phyloP scores from a whole-genome alignment of 345 rosid species.

The Sisymbrium irio region DNA sequence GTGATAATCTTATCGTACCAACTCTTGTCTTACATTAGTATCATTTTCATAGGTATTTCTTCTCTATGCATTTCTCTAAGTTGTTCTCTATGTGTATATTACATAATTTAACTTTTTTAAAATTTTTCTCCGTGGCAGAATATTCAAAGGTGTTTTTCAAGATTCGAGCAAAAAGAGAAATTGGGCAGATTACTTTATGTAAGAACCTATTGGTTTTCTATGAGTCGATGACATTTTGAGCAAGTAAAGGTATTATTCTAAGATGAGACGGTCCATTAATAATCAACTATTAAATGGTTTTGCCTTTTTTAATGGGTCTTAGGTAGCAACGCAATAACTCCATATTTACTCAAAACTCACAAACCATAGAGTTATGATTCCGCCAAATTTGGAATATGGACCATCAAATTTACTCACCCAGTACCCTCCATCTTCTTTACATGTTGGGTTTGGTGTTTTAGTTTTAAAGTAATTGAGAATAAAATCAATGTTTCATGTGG shows the following conservation, averaged over 20 bases:
- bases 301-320: conserved; percentile 28
- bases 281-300: conserved; percentile 18
- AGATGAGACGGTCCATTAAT: conserved; percentile 9
- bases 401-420: conserved; percentile 3
- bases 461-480: too few relatives aligned
- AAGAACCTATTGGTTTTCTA: conserved; percentile 8
- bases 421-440: neutral
- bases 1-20: neutral
- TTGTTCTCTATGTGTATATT: neutral
- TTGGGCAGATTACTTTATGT: conserved; percentile 26
- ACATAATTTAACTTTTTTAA: neutral
- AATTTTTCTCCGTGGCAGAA: conserved; percentile 8
- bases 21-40: neutral
- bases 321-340: conserved; percentile 36
- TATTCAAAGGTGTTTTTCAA: conserved; percentile 12
- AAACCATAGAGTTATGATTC: conserved; percentile 28
- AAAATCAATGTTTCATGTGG: neutral
- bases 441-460: neutral
- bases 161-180: conserved; percentile 20
- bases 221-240: conserved; percentile 17
- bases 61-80: neutral
- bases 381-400: conserved; percentile 26
- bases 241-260: conserved; percentile 24
- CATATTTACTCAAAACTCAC: conserved; percentile 29
- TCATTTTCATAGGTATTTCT: neutral